Conservation (phyloP, 2,329 filamentous ascomycete genomes). For the Neurospora sp. region DNA sequence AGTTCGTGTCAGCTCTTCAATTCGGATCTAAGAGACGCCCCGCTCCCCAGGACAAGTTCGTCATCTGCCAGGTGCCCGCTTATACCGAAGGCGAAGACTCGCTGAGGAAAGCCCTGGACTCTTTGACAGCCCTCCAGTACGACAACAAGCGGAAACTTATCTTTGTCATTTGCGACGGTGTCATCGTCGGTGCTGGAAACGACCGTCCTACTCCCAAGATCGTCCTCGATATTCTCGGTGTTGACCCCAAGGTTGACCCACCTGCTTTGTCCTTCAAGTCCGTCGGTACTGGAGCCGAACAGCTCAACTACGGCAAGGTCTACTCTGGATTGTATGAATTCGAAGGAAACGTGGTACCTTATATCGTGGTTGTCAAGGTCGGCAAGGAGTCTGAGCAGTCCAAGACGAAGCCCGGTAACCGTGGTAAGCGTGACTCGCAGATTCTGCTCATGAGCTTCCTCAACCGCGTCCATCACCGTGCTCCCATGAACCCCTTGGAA, state of each 20-base stretch:
- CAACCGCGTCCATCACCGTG: constrained; percentile 90
- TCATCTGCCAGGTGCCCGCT: constrained; percentile 95
- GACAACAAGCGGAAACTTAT: constrained; percentile 98
- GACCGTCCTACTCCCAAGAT: constrained; percentile 96
- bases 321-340: constrained; percentile 97
- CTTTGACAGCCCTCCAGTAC: constrained; percentile 86
- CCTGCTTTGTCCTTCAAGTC: constrained; percentile 91
- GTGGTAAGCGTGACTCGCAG: constrained; percentile 97
- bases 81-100: constrained; percentile 98
- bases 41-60: constrained; percentile 91
- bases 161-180: constrained; percentile 91
- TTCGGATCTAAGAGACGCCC: constrained; percentile 87
- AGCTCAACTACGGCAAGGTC: constrained; percentile 97
- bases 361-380: constrained; percentile 91
- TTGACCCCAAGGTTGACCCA: constrained; percentile 93
- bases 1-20: constrained; percentile 88
- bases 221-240: constrained; percentile 90
- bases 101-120: constrained; percentile 84
- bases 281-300: constrained; percentile 77
- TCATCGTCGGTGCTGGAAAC: constrained; percentile 93
- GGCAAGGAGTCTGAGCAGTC: constrained; percentile 91
- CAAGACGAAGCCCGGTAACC: constrained; percentile 90
- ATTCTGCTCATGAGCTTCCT: constrained; percentile 94
- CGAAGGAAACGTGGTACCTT: constrained; percentile 95
- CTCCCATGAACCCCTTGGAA: constrained; percentile 91